Evolutionary conservation across 83 land plant genomes (phyloP).

Genomic region (Isoetes engelmannii): DNA sequence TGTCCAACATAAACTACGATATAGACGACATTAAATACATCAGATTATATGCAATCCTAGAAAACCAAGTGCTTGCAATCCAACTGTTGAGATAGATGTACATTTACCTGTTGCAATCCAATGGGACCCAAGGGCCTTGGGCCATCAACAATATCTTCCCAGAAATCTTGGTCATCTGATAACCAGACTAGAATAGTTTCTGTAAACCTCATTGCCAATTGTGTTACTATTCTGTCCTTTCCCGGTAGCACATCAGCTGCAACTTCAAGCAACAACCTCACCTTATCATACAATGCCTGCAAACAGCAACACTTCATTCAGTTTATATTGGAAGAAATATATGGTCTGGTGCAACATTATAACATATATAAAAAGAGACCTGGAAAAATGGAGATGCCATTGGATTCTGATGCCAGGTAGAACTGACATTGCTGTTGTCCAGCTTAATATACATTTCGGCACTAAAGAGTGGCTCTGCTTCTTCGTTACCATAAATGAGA

Average conservation of each 20-base stretch:
- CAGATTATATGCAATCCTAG: neutral
- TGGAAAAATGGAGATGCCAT: conserved; percentile 89
- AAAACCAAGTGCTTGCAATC: conserved; percentile 41
- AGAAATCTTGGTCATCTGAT: conserved; percentile 79
- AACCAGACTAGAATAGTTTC: conserved; percentile 84
- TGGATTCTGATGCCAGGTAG: conserved; percentile 46
- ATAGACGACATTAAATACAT: too few species aligned
- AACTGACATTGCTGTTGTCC: conserved; percentile 53
- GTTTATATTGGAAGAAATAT: neutral
- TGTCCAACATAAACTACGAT: conserved; percentile 50
- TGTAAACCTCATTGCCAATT: conserved; percentile 71
- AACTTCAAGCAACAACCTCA: conserved; percentile 56
- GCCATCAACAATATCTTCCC: conserved; percentile 95
- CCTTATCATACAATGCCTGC: conserved; percentile 84
- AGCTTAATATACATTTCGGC: conserved; percentile 73
- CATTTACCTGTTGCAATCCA: conserved; percentile 81
- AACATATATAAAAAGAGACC: conserved; percentile 34
- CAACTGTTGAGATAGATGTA: neutral
- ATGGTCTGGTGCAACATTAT: neutral
- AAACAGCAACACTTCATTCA: neutral
- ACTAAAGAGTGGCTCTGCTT: conserved; percentile 66
- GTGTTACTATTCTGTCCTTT: conserved; percentile 77
- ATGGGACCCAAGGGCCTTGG: conserved; percentile 64
- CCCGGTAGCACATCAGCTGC: conserved; percentile 86
- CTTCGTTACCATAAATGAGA: conserved; percentile 74